These are phyloP conservation scores for Fagopyrum homotropicum DNA, from an alignment of 148 eudicot genomes.

Conservation along the genomic window DNA sequence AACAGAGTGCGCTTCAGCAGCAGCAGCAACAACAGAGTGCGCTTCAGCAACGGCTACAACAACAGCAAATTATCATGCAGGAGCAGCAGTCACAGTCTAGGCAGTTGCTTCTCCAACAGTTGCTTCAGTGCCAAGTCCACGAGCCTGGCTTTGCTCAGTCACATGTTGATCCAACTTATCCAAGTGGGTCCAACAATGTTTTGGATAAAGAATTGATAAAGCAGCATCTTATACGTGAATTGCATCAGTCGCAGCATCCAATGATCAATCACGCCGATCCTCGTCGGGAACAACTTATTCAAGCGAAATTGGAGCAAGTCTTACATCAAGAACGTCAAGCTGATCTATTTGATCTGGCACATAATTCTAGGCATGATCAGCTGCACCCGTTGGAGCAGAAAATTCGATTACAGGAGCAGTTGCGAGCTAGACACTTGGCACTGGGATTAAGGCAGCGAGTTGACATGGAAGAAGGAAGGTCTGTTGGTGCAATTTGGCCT, in stretches of 20 bases:
- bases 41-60: slow-evolving; percentile 49
- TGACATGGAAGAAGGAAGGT: slow-evolving; percentile 69
- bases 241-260: slow-evolving; percentile 56
- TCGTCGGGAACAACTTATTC: slow-evolving; percentile 62
- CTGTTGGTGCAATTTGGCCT: slow-evolving; percentile 48
- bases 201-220: slow-evolving; percentile 54
- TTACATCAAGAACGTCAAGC: slow-evolving; percentile 52
- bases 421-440: slow-evolving; percentile 60
- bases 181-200: slow-evolving; percentile 38
- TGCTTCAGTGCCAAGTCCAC: slow-evolving; percentile 48
- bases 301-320: slow-evolving; percentile 61
- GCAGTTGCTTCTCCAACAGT: slow-evolving; percentile 62
- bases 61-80: slow-evolving; percentile 55
- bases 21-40: slow-evolving; percentile 46
- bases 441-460: slow-evolving; percentile 60
- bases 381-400: slow-evolving; percentile 57
- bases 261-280: slow-evolving; percentile 51
- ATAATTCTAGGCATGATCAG: slow-evolving; percentile 58
- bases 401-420: slow-evolving; percentile 65
- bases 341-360: slow-evolving; percentile 58
- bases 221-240: slow-evolving; percentile 69
- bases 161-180: slow-evolving; percentile 31
- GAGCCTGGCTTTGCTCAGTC: slow-evolving; percentile 60
- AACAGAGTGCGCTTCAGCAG: slow-evolving; percentile 42
- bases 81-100: slow-evolving; percentile 71